A percentile compares a stretch with the other conserved stretches of the same genome.
These are phyloP conservation scores for Nicotiana paniculata DNA, from an alignment of 257 asterid genomes.

Conservation along the genomic window DNA sequence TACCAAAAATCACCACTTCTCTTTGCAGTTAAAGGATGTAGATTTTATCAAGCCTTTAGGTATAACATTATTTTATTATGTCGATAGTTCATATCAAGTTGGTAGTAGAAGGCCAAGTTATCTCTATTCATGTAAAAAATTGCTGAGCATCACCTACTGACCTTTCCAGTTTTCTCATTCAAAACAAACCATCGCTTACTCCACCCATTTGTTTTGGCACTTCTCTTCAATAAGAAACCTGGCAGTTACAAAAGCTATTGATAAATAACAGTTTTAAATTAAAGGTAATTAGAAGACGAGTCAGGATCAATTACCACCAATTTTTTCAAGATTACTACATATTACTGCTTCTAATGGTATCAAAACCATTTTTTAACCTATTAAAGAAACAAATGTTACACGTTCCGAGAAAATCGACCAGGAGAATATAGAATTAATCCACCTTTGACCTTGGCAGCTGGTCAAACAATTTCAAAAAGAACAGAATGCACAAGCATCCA, in stretches of 20 bases:
- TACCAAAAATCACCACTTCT: neutral
- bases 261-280: neutral
- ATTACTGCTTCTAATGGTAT: neutral
- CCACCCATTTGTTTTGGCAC: conserved; percentile 86
- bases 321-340: neutral
- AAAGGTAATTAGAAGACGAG: neutral
- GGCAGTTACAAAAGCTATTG: conserved; percentile 10
- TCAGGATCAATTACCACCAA: neutral
- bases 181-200: conserved; percentile 93
- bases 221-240: conserved; percentile 89
- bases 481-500: conserved; percentile 1
- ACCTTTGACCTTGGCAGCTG: neutral
- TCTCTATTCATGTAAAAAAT: neutral
- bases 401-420: neutral
- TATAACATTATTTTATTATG: neutral
- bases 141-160: conserved; percentile 22
- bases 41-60: neutral
- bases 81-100: neutral
- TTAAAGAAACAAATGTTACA: neutral
- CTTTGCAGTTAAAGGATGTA: neutral
- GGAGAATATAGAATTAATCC: neutral
- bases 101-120: neutral
- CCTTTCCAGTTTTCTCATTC: conserved; percentile 96
- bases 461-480: neutral
- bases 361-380: neutral